Percentiles rank a stretch among this genome's conserved stretches.
phyloP scores from a whole-genome alignment of 2,329 filamentous ascomycete genomes.

The Ophiostoma himal-ulmi region DNA sequence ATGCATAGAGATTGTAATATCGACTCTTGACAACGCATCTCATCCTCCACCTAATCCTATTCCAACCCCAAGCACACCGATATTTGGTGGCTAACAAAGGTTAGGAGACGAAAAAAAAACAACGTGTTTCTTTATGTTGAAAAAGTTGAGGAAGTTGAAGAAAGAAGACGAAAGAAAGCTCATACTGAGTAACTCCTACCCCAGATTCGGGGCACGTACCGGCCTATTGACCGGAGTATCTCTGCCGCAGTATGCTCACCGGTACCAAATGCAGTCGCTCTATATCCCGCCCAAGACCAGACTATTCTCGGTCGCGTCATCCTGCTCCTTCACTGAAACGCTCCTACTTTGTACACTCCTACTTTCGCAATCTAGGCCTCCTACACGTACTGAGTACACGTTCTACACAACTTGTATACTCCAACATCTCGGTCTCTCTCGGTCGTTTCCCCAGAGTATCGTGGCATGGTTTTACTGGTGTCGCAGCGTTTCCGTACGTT shows the following conservation, averaged over 20 bases:
- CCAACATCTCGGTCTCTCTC: not conserved
- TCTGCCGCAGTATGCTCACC: not conserved
- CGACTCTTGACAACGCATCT: slow-evolving; percentile 1
- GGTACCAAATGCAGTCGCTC: not conserved
- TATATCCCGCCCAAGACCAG: not conserved
- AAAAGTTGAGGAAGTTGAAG: not conserved
- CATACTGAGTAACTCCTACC: not conserved
- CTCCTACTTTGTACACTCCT: not conserved
- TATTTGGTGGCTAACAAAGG: not conserved
- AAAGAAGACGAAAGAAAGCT: not conserved
- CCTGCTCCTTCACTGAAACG: not conserved
- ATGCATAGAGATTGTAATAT: not conserved
- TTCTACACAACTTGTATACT: not conserved
- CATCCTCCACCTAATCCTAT: slow-evolving; percentile 9
- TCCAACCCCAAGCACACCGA: slow-evolving; percentile 9
- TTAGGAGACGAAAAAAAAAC: not conserved
- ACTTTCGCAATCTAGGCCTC: not conserved
- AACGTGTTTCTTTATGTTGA: too few relatives aligned
- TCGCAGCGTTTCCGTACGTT: not conserved
- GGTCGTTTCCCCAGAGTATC: slow-evolving; percentile 1
- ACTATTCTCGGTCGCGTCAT: not conserved
- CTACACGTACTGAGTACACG: not conserved
- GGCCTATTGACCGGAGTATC: slow-evolving; percentile 10
- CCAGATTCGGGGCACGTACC: slow-evolving; percentile 5
- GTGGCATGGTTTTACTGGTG: not conserved